Base-by-base conservation (phyloP, 2,329 filamentous ascomycete genomes). In the Colletotrichum plurivorum region DNA sequence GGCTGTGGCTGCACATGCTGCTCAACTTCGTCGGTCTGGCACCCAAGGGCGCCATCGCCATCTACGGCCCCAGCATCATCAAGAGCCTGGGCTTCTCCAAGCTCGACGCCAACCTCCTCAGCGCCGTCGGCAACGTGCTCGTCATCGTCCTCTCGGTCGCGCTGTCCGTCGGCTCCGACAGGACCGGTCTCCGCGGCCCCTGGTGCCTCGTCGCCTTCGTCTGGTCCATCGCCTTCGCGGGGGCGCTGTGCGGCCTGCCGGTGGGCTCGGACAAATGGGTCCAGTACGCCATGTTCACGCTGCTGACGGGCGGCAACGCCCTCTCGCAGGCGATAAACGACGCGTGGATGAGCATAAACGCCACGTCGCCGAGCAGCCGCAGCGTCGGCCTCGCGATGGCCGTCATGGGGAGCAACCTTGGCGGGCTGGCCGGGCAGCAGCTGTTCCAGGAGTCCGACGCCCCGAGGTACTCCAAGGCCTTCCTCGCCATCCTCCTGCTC, bases 71-170 rank as follows among this genome's bases (percentile, higher is more conserved):
- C 16, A 72, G 51, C 6, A 72, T 73, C 41, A 71, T 73, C 55
- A 71, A 69, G 59, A 53, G 9, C 8, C 69, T 73, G 5, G 71
- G 69, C 13, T 73, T 72, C 27, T 67, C 59, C 52, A 63, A 57
- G 7, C 70, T 64, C 2, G 54, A 71, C n/a, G 71, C 71, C 27
- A 73, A 73, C 41, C 71, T 73, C 22, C 71, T 73, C 57, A 73
- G 69, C 54, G 63, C 72, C 9, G 70, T 71, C 5, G 59, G 71
- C 53, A 71, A 61, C 31, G 56, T 71, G 5, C 54, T 71, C n/a
- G 66, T 72, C 43, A 57, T 71, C 7, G 13, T 69, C 5, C 45
- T 73, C 1, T 68, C 69, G 0, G 61, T 39, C 8, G 10, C 48
- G 18, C 64, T 71, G 18, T 61, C 67, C 2, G 25, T 63, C 20